Percentiles rank a stretch among this genome's conserved stretches.
phyloP scores from a whole-genome alignment of 2,329 filamentous ascomycete species.

The Plectosphaerella cucumerina region DNA sequence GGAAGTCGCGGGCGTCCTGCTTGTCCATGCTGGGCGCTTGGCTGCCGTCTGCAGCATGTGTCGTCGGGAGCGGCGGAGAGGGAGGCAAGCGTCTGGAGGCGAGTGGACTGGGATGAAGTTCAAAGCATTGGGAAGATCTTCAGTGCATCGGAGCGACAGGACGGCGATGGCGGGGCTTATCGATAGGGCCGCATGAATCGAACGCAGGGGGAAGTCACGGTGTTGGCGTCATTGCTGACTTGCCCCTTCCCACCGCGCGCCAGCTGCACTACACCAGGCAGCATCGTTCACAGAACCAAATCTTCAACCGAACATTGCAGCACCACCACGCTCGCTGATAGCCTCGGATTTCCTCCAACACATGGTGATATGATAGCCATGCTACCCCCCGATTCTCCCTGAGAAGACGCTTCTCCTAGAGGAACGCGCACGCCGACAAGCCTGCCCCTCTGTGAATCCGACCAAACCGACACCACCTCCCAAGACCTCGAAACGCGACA shows the following conservation, averaged over 20 bases:
- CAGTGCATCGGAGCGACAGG: neutral
- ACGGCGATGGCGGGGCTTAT: neutral
- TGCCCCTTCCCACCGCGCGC: no score
- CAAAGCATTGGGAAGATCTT: neutral
- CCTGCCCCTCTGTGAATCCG: constrained; percentile 7
- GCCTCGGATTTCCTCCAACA: no score
- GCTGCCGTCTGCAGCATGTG: neutral
- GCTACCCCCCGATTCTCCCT: constrained; percentile 4
- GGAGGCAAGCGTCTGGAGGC: neutral
- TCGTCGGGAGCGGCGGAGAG: neutral
- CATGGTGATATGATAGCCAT: constrained; percentile 2
- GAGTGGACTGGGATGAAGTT: neutral
- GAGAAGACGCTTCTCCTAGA: constrained; percentile 5
- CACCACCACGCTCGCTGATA: neutral
- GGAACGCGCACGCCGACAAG: neutral
- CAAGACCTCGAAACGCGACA: neutral
- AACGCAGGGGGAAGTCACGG: neutral
- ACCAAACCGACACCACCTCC: neutral
- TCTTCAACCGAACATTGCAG: neutral
- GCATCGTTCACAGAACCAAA: constrained; percentile 5
- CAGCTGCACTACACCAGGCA: neutral
- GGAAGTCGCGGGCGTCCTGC: constrained; percentile 49
- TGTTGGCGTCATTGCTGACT: neutral
- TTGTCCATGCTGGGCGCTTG: constrained; percentile 38
- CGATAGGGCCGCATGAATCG: constrained; percentile 10